Evolutionary conservation across 2,329 filamentous ascomycete genomes (phyloP).

Genomic region (Apiospora rasikravindrae): DNA sequence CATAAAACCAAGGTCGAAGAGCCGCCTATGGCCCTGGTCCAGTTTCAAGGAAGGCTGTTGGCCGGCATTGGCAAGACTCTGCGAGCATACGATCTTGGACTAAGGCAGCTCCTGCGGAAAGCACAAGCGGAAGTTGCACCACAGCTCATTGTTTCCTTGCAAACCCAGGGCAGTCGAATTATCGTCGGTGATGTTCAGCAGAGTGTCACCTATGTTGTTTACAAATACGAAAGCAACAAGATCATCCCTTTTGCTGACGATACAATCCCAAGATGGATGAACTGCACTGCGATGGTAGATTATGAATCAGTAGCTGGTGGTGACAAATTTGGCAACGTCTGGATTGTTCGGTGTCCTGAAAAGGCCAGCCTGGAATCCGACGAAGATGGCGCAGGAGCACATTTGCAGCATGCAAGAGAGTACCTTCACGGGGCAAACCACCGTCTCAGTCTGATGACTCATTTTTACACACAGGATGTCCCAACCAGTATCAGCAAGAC

Average conservation of each 20-base stretch:
- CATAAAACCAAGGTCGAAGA: conserved; percentile 95
- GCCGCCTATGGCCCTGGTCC: conserved; percentile 86
- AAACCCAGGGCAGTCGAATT: conserved; percentile 90
- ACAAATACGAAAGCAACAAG: conserved; percentile 89
- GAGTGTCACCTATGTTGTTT: conserved; percentile 89
- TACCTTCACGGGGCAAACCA: conserved; percentile 92
- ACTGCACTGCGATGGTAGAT: conserved; percentile 90
- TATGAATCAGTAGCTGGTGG: conserved; percentile 95
- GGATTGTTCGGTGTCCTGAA: conserved; percentile 84
- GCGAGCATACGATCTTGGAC: conserved; percentile 89
- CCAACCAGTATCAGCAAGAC: conserved; percentile 90
- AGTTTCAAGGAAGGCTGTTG: conserved; percentile 88
- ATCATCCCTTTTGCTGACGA: conserved; percentile 95
- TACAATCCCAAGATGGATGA: conserved; percentile 87
- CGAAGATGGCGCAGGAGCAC: conserved; percentile 87
- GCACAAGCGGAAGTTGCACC: conserved; percentile 80
- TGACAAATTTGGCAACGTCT: conserved; percentile 97
- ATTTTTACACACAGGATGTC: conserved; percentile 91
- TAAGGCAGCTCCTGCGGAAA: conserved; percentile 91
- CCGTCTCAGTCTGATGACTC: conserved; percentile 81
- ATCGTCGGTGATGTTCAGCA: conserved; percentile 89
- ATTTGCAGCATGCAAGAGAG: conserved; percentile 86
- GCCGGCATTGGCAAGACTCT: conserved; percentile 85
- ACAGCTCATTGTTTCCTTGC: conserved; percentile 84
- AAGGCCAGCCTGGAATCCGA: conserved; percentile 90